Conservation (phyloP, 106 monocot species). For the Ottelia alismoides region DNA sequence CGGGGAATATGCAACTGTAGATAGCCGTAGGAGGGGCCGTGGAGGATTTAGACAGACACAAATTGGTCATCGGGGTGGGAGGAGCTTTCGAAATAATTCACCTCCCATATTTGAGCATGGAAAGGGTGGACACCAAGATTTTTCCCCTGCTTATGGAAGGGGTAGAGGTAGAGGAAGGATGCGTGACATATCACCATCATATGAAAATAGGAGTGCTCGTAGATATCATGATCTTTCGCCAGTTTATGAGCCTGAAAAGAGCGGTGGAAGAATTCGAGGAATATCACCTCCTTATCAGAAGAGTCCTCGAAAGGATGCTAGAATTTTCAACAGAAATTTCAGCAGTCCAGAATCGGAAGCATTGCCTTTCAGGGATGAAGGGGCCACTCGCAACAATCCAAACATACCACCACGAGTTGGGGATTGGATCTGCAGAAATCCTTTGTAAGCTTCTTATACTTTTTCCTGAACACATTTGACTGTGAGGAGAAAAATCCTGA, state of each 20-base stretch:
- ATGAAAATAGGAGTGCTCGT: constrained; percentile 23
- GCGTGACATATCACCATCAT: constrained; percentile 2
- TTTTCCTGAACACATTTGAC: too few relatives aligned
- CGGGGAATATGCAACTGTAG: not conserved
- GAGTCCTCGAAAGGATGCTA: constrained; percentile 27
- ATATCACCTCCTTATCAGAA: constrained; percentile 22
- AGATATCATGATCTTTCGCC: constrained; percentile 24
- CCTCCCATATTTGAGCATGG: not conserved
- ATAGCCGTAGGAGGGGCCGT: constrained; percentile 1
- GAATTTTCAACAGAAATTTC: constrained; percentile 22
- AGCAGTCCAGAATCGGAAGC: constrained; percentile 10
- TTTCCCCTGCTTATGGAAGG: constrained; percentile 2
- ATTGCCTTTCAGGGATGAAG: constrained; percentile 28
- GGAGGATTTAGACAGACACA: not conserved
- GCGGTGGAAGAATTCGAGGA: constrained; percentile 14
- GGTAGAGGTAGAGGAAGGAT: constrained; percentile 6
- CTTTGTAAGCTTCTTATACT: constrained; percentile 38
- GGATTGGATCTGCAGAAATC: constrained; percentile 93
- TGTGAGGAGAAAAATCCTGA: too few relatives aligned
- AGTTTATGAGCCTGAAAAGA: constrained; percentile 1
- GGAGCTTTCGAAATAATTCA: constrained; percentile 25
- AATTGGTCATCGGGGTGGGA: constrained; percentile 3
- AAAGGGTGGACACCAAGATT: constrained; percentile 2
- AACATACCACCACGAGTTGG: constrained; percentile 87
- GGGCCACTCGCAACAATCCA: constrained; percentile 65